Base-by-base conservation (phyloP, 306 rosid species). In the Citrullus mucosospermus region DNA sequence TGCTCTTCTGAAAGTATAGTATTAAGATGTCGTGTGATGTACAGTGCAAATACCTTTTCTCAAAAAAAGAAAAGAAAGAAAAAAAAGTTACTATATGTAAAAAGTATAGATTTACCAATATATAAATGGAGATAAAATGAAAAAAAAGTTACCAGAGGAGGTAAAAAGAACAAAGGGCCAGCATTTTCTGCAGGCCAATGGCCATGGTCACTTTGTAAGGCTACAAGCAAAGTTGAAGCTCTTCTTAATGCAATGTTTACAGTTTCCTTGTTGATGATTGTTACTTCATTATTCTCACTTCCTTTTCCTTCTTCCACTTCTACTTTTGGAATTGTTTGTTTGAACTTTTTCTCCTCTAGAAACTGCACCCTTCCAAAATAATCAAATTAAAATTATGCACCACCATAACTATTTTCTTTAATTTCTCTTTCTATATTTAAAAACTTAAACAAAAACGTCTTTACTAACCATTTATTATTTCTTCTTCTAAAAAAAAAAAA, bases 21-120 rank as follows among this genome's bases (percentile, higher is more conserved):
- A 3, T 82, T 75, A 17, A 89, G 84, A 46, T 85, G 81, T 1
- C 88, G 87, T 0, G 83, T 87, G 25, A 87, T 81, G 41, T 89
- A 85, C 79, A 87, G 3, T 58, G 89, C 81, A 16, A 89, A 85
- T 0, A 89, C 90, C 90, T 89, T 34, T 68, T 36, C 30, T 10
- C 13, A 8, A 43, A 1, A 44, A 43, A n/a, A n/a, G n/a, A n/a
- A 5, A 18, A 44, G 25, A 32, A 1, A 3, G 36, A 72, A 0
- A 46, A 72, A 20, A 4, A 3, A 16, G 54, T 50, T 3, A 13
- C 4, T 14, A 4, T 51, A 6, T 32, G 36, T 17, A 7, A 0
- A 14, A 50, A 50, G 5, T 50, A 1, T 5, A 8, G 0, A 43
- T 8, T 6, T 8, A 43, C 2, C 1, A 43, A 43, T 25, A 25